These are phyloP conservation scores for Capronia americana DNA, from an alignment of 2,329 filamentous ascomycete species.

Conservation along the genomic window DNA sequence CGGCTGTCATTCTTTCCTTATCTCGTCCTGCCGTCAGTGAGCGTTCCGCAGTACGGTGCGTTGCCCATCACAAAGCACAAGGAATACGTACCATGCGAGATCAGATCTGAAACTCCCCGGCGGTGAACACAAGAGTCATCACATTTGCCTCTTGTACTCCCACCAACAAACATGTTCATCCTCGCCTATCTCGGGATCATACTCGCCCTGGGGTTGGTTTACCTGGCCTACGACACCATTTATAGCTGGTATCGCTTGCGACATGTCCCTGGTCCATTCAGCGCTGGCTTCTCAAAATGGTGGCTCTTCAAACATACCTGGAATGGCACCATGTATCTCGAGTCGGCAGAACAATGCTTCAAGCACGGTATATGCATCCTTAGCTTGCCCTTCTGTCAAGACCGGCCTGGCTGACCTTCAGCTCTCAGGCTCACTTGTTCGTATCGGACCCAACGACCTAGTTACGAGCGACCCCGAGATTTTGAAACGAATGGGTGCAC, in stretches of 20 bases:
- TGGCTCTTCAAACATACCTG: slow-evolving; percentile 31
- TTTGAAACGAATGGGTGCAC: slow-evolving; percentile 23
- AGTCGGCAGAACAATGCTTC: slow-evolving; percentile 24
- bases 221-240: slow-evolving; percentile 15
- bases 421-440: slow-evolving; percentile 35
- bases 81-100: slow-evolving; percentile 21
- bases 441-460: slow-evolving; percentile 28
- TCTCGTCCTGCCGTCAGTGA: slow-evolving; percentile 2
- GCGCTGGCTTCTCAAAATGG: slow-evolving; percentile 25
- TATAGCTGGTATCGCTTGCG: slow-evolving; percentile 27
- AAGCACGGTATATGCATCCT: slow-evolving; percentile 25
- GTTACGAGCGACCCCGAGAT: slow-evolving; percentile 29
- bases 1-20: slow-evolving; percentile 17
- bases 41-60: slow-evolving; percentile 3
- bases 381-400: background rate
- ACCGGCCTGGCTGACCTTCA: slow-evolving; percentile 5
- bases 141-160: slow-evolving; percentile 20
- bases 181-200: slow-evolving; percentile 16
- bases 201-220: slow-evolving; percentile 12
- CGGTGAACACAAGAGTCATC: slow-evolving; percentile 24
- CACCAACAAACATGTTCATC: slow-evolving; percentile 22
- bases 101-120: slow-evolving; percentile 23
- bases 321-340: slow-evolving; percentile 29
- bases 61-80: slow-evolving; percentile 12
- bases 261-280: slow-evolving; percentile 30